Base-by-base conservation (phyloP, 495 filamentous ascomycete genomes). In the Aspergillus carlsbadensis region DNA sequence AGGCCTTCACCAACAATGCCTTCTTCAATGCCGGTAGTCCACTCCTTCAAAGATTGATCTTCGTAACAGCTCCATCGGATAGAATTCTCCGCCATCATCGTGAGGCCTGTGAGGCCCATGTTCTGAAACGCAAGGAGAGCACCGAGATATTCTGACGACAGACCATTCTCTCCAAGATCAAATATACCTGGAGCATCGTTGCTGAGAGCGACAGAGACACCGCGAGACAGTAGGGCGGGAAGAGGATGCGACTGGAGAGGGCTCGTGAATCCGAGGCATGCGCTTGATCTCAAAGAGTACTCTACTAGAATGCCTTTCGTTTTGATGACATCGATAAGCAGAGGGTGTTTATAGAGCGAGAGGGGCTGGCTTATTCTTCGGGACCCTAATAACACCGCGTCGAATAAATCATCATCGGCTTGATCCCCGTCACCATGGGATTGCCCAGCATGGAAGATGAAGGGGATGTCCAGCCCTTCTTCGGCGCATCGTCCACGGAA, bases 391-490 rank as follows among this genome's bases (percentile, higher is more conserved):
- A 97, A 76, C 8, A 98, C 78, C 0, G 91, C 91, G 68, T 97
- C 92, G 69, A 92, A 96, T 2, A 97, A 81, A 63, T 97, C 96
- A 58, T 89, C 77, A 56, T 96, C 91, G 0, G 86, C 84, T 20
- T 74, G 76, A 61, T 83, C 85, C 13, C 89, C 91, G 59, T 92
- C 87, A 14, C 90, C 89, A 0, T 92, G 81, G 36, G 80, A 86
- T 67, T 96, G 91, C 26, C 92, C 94, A 2, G 92, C 94, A 63
- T 96, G 92, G 70, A 98, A 92, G 76, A 93, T 94, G 72, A 96
- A 95, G 3, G 94, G 94, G n/a, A 98, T 87, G 20, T 94, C 83
- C 26, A 96, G 79, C 7, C 79, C 84, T 65, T 91, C 85, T 63
- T 89, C 81, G 10, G 81, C 80, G 66, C 92, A 97, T 48, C 83